A percentile compares a stretch with the other conserved stretches of the same genome.
These are phyloP conservation scores for Termitomyces eurrhizus DNA, from an alignment of 768 basidiomycete species.

Conservation along the genomic window DNA sequence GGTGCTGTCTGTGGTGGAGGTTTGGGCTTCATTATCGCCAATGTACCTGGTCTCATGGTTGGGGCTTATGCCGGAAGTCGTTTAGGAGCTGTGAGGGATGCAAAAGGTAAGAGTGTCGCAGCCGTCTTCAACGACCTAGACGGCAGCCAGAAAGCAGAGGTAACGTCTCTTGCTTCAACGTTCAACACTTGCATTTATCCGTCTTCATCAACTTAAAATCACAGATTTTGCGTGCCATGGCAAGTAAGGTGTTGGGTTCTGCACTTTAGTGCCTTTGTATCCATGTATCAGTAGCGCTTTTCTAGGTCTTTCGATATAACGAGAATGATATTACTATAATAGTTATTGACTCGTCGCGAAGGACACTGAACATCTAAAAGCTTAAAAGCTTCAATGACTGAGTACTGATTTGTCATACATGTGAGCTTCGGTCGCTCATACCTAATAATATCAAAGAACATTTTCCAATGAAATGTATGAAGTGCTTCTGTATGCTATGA, in stretches of 20 bases:
- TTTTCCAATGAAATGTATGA: neutral
- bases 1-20: slow-evolving; percentile 73
- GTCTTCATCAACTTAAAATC: neutral
- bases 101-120: slow-evolving; percentile 92
- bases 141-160: slow-evolving; percentile 83
- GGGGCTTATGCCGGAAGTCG: slow-evolving; percentile 87
- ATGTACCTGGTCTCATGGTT: slow-evolving; percentile 81
- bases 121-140: slow-evolving; percentile 80
- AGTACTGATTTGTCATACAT: too few relatives aligned
- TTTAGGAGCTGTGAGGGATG: slow-evolving; percentile 88
- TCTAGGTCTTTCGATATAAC: neutral
- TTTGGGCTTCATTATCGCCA: slow-evolving; percentile 60
- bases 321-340: too few relatives aligned
- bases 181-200: neutral
- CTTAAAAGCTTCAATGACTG: too few relatives aligned
- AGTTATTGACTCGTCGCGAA: too few relatives aligned
- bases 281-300: neutral
- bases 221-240: slow-evolving; percentile 78
- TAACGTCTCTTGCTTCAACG: slow-evolving; percentile 26
- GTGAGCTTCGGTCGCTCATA: too few relatives aligned
- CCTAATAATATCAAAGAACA: too few relatives aligned
- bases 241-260: slow-evolving; percentile 78
- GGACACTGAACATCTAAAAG: too few relatives aligned
- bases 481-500: slow-evolving; percentile 2
- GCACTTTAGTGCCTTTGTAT: slow-evolving; percentile 29